Evolutionary conservation across 345 rosid species (phyloP).

Genomic region (Ricinus communis): DNA sequence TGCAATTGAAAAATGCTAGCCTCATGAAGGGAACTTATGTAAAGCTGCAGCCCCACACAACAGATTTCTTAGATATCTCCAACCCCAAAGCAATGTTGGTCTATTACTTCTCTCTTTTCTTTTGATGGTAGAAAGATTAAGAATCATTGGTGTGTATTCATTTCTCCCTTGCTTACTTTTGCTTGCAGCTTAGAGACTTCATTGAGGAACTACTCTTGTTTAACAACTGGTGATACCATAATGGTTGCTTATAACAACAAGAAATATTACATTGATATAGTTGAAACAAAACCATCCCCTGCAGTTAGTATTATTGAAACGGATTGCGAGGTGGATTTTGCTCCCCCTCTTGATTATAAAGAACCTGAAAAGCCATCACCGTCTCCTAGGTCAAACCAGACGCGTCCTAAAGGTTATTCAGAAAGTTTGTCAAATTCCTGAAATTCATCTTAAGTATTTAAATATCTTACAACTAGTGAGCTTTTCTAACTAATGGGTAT

Average conservation of each 20-base stretch:
- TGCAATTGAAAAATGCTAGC: conserved; percentile 45
- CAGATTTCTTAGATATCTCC: conserved; percentile 58
- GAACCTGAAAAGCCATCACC: conserved; percentile 50
- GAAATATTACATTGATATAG: conserved; percentile 54
- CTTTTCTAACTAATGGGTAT: not conserved
- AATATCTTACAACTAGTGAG: not conserved
- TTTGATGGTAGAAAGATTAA: not conserved
- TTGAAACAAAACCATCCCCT: conserved; percentile 59
- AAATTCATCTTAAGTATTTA: not conserved
- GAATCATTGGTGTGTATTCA: not conserved
- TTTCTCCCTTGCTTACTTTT: not conserved
- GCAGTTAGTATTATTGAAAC: conserved; percentile 73
- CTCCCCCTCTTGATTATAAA: conserved; percentile 64
- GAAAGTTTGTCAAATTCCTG: not conserved
- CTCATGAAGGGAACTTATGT: conserved; percentile 60
- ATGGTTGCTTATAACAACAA: conserved; percentile 72
- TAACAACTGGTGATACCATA: conserved; percentile 60
- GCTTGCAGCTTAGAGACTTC: conserved; percentile 68
- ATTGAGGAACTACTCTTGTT: conserved; percentile 67
- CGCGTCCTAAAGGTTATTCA: conserved; percentile 42
- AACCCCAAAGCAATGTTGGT: conserved; percentile 77
- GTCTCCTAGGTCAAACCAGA: conserved; percentile 30
- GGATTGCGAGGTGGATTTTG: conserved; percentile 73
- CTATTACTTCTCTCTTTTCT: not conserved
- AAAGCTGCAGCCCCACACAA: conserved; percentile 67